Evolutionary conservation across 805 yeast species (phyloP), one percentile per base, ranked within the genome.

Genomic region (Cyberlindnera euphorbiae): DNA sequence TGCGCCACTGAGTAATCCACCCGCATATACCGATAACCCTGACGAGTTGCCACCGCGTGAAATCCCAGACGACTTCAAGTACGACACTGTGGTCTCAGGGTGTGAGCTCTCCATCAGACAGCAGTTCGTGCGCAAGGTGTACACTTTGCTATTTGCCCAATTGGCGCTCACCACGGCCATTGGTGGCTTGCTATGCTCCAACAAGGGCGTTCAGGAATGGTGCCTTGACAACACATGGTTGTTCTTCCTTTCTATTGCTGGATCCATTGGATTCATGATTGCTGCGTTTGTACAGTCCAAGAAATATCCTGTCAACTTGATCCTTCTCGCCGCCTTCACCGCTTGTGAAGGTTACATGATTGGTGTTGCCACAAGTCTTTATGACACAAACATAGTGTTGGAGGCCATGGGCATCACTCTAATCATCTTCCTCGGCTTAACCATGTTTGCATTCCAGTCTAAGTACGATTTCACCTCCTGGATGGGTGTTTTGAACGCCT

Each of bases 41-140:
- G 43, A 42, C 6, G 42, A 35, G 15, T 30, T 27, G 6, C 14
- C 32, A 14, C 37, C 38, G 4, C 42, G 44, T 14, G 41, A 50
- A 44, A 52, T 73, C 31, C 80, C 82, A 4, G 83, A 86, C 48
- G 95, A 85, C 59, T 87, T 86, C 74, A 87, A 86, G 57, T 85
- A 80, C 59, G 75, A 82, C 24, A 82, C 82, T 6, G 71, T 74
- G 35, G 94, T 87, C 17, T 75, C 87, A 4, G 78, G 82, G 22
- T 85, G 95, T 60, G 84, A 82, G 40, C 63, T 84, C 34, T 76
- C 82, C 12, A 68, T 87, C 26, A 75, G 96, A 49, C 83, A 81
- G 46, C 70, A 78, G 56, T 87, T 87, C 50, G 64, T 84, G 47
- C 71, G 88, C 41, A 83, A 82, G 53, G 96, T 87, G 8, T 88